phyloP scores from a whole-genome alignment of 2,329 filamentous ascomycete species.

The Aspergillus vadensis region DNA sequence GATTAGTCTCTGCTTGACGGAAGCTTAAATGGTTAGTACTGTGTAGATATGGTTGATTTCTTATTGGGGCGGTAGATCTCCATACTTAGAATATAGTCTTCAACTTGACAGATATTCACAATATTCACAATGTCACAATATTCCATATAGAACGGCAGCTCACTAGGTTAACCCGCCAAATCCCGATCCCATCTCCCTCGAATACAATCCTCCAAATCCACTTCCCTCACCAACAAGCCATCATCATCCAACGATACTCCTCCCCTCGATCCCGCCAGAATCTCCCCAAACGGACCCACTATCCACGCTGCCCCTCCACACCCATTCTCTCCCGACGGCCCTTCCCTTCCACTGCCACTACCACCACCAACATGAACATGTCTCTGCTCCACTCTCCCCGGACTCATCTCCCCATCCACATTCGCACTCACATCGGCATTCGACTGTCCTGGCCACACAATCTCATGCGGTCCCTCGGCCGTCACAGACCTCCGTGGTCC shows the following conservation, averaged over 20 bases:
- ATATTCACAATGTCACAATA: too few species aligned
- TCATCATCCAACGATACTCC: neutral
- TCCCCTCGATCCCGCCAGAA: neutral
- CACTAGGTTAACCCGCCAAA: too few species aligned
- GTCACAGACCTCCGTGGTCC: slow-evolving; percentile 30
- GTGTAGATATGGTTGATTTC: too few species aligned
- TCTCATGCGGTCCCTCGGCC: slow-evolving; percentile 49
- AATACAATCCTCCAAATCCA: slow-evolving; percentile 1
- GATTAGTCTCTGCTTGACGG: too few species aligned
- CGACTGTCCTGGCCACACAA: slow-evolving; percentile 42
- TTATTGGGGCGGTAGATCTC: too few species aligned
- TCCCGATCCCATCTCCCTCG: neutral
- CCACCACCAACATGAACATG: neutral
- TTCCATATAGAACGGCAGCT: too few species aligned
- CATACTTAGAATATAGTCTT: too few species aligned
- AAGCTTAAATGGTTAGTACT: too few species aligned
- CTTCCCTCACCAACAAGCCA: neutral
- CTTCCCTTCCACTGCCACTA: neutral
- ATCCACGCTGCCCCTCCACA: neutral
- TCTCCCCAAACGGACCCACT: neutral
- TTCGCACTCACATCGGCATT: neutral
- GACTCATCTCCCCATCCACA: neutral
- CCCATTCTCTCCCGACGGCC: too few species aligned
- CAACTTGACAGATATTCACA: too few species aligned
- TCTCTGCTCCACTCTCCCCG: neutral